Evolutionary conservation across 176 grass and related monocot genomes (phyloP), one percentile per base, ranked within the genome.

Genomic region (Triticum timopheevii): DNA sequence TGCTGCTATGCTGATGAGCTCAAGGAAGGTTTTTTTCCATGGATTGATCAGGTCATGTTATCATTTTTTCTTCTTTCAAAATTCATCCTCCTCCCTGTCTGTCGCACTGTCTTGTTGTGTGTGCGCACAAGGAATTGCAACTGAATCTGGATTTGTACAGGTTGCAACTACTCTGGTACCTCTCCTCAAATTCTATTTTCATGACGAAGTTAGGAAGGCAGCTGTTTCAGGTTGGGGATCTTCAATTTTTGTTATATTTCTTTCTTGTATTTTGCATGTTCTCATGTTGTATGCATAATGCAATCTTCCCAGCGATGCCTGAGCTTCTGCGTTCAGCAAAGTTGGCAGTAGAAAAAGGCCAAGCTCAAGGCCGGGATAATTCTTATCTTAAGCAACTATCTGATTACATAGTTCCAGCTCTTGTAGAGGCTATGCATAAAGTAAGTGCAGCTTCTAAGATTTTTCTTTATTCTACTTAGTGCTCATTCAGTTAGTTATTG

Each of bases 1-100:
- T 90, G 88, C 85, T 97, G 95, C 68, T 97, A 97, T 58, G 95
- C 90, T 83, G 90, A 97, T 78, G 95, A 97, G 86, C 92, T 97
- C 50, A 97, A 90, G 66, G 95, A 97, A 89, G 95, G 92, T 12
- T 97, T 97, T 91, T 97, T 79, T 10, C 95, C 95, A 83, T 97
- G 95, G 95, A 97, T 97, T 56, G 95, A 97, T 86, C 90, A 97
- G 92, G 95, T 97, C 20, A 62, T 28, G 78, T 77, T 65, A 56
- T 9, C n/a, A 16, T 36, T 72, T 36, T 42, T 6, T 59, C 16
- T 54, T 54, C 50, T 47, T 6, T 8, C 16, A 24, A 38, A 71
- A 45, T 15, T 24, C 23, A 17, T 61, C 22, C 15, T 30, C 42
- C 34, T 30, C 42, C 34, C 28, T 20, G 6, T 31, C 17, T 30